Base-by-base conservation (phyloP, 192 early-diverging fungal species). In the Coemansia sp. region DNA sequence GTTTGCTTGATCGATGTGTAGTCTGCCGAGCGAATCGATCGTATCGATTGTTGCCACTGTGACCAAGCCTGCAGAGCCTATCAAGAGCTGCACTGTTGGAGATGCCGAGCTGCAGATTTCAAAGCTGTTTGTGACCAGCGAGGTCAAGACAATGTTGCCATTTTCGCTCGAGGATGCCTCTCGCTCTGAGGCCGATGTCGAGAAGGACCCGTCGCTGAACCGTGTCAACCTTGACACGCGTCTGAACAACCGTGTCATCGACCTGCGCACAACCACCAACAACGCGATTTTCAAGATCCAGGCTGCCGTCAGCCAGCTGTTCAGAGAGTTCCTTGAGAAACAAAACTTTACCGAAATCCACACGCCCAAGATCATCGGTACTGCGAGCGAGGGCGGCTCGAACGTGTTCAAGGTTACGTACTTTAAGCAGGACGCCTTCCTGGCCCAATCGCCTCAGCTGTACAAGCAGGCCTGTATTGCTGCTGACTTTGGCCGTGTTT, bases 391-490 rank as follows among this genome's bases (percentile, higher is more conserved):
- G 83, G 97, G 97, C 57, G 97, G 97, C 47, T 89, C 97, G 37
- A 98, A 94, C 64, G 93, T 99, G n/a, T 99, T 99, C 81, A 84
- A 87, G 68, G 87, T 99, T 59, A 78, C 89, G 55, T 99, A 99
- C 85, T 99, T 99, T 78, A 95, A 98, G 66, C 79, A 87, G 86
- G 69, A 69, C 17, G 97, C 97, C 3, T 99, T 82, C 78, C 82
- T 99, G 41, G 94, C 97, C 23, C 97, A 99, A 70, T 97, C 94
- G 17, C 97, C 97, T 53, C 97, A 99, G 80, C 85, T 99, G 52
- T 95, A 95, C 84, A 99, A 99, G 87, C 97, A 99, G 78, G 96
- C 96, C 92, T 90, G 89, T 70, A 93, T 99, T 71, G 91, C 88
- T 59, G 86, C 93, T 49, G 97, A 98, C 74, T 95, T 97, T 71